Conservation (phyloP, 805 yeast species). For the Teunomyces atbi region DNA sequence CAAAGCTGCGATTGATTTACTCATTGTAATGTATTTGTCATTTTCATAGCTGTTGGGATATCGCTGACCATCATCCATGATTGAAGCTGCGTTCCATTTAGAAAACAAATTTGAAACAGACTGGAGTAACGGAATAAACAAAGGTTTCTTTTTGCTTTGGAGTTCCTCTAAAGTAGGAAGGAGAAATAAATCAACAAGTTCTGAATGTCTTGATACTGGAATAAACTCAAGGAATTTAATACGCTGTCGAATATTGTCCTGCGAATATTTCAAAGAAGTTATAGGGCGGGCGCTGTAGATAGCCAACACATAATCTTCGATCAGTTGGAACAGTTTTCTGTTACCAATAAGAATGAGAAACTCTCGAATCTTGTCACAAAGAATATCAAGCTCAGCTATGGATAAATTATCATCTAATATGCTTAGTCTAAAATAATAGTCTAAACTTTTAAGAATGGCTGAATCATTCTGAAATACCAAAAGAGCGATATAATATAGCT, state of each 20-base stretch:
- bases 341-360: constrained; percentile 12
- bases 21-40: constrained; percentile 7
- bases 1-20: constrained; percentile 9
- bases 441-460: constrained; percentile 10
- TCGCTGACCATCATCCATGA: not conserved
- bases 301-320: constrained; percentile 14
- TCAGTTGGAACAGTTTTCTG: constrained; percentile 15
- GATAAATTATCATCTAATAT: constrained; percentile 16
- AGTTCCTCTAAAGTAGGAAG: constrained; percentile 2
- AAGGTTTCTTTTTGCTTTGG: not conserved
- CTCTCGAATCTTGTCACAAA: constrained; percentile 11
- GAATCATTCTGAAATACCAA: constrained; percentile 5
- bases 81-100: constrained; percentile 4
- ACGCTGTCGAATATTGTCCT: constrained; percentile 1
- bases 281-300: constrained; percentile 2
- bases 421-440: constrained; percentile 16
- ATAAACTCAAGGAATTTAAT: constrained; percentile 5
- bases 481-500: constrained; percentile 10
- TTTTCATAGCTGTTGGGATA: constrained; percentile 8
- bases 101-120: constrained; percentile 5
- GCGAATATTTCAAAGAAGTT: not conserved
- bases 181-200: constrained; percentile 4
- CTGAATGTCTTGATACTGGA: not conserved
- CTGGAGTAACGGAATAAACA: constrained; percentile 5
- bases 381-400: constrained; percentile 9